Evolutionary conservation across 176 grass and related monocot species (phyloP), one percentile per base, ranked within the genome.

Genomic region (Oryza longistaminata): DNA sequence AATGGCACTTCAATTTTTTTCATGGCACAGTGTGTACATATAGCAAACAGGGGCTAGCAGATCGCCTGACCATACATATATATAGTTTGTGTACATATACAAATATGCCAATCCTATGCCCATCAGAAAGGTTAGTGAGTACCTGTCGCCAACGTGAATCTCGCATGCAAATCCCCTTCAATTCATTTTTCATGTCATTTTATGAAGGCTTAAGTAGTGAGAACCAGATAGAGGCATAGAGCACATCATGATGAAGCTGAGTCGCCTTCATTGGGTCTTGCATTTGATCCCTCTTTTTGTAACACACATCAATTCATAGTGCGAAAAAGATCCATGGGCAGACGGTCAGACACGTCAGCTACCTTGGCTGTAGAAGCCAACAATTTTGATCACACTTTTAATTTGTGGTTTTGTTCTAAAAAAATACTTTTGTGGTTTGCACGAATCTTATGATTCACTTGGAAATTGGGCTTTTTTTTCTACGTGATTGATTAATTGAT

Each of bases 221-320:
- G 9, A 24, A 1, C n/a, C n/a, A 19, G 21, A 62, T n/a, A 12
- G n/a, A n/a, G n/a, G n/a, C n/a, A n/a, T n/a, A n/a, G 6, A 31
- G 61, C 39, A 37, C 39, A 37, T 2, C 53, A 58, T n/a, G 7
- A 58, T 4, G 53, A 27, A 26, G 34, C 35, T 44, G 21, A 17
- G 71, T 87, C 78, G 45, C 62, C 71, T 76, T 87, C 74, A 2
- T 24, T 43, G 0, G 70, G 77, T 35, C 50, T 77, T 43, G 21
- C 29, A n/a, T 40, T 46, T 83, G 66, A 14, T 29, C 29, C 50
- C 15, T 78, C 74, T 53, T 83, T 88, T 27, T 25, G 35, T 37
- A 33, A n/a, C 53, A 78, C 43, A 22, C 7, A 26, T 37, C 76
- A 34, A 15, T 77, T 42, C 16, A 17, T 44, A 52, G 6, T 58